Evolutionary conservation across 2,329 filamentous ascomycete species (phyloP).

Genomic region (Colletotrichum sp.): DNA sequence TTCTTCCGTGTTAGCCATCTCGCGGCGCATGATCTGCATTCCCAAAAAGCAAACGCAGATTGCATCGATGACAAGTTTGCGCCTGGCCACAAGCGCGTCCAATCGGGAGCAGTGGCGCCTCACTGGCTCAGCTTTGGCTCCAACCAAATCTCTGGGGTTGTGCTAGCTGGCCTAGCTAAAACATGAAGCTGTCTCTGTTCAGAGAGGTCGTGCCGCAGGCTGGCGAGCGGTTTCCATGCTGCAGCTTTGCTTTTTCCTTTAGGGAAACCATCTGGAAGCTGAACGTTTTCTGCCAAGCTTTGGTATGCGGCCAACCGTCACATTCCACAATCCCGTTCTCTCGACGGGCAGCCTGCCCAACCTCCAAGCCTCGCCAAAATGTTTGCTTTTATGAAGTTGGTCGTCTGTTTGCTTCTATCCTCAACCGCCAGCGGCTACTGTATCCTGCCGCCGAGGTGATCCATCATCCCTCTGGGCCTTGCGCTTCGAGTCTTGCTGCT

Average conservation of each 20-base stretch:
- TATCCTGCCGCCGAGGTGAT: not conserved
- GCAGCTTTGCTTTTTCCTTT: not conserved
- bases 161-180: not conserved
- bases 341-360: not conserved
- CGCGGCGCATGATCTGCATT: conserved; percentile 2
- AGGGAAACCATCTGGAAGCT: not conserved
- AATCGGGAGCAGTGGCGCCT: not conserved
- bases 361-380: not conserved
- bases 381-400: not conserved
- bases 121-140: not conserved
- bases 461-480: not conserved
- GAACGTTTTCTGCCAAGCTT: not conserved
- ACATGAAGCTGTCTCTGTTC: not conserved
- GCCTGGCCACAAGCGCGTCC: not conserved
- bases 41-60: not conserved
- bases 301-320: not conserved
- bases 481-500: not conserved
- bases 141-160: not conserved
- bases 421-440: not conserved
- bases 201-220: not conserved
- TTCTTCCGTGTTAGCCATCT: not conserved
- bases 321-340: not conserved
- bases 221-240: not conserved
- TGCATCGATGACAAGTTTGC: not conserved
- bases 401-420: not conserved